A percentile compares a stretch with the other conserved stretches of the same genome.
Evolutionary conservation across 352 stramenopile species (phyloP).

Genomic region (Thraustochytrium striatum): DNA sequence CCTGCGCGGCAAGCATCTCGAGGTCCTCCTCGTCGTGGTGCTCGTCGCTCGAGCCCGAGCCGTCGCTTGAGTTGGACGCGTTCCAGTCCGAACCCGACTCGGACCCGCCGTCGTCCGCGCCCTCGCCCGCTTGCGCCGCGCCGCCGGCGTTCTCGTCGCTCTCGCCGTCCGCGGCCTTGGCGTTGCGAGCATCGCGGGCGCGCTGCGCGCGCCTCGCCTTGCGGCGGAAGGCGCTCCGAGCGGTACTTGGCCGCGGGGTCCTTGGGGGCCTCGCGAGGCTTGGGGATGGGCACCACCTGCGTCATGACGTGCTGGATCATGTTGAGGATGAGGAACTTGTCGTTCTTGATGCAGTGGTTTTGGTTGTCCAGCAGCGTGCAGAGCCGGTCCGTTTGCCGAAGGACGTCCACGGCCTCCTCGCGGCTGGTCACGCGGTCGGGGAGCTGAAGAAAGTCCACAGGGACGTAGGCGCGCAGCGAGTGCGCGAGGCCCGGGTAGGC

Average conservation of each 20-base stretch:
- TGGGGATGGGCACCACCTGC: constrained; percentile 48
- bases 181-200: background rate
- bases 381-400: constrained; percentile 45
- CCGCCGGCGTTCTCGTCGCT: background rate
- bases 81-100: constrained; percentile 16
- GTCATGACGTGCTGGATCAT: constrained; percentile 53
- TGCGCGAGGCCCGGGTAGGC: constrained; percentile 43
- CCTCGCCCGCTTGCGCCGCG: too few relatives aligned
- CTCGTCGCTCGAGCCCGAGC: too few relatives aligned
- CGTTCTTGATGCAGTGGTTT: constrained; percentile 53
- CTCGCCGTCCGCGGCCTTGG: background rate
- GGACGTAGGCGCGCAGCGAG: constrained; percentile 46
- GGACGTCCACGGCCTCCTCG: constrained; percentile 44
- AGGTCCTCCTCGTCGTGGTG: background rate
- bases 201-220: background rate
- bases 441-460: constrained; percentile 51
- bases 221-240: constrained; percentile 8
- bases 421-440: constrained; percentile 32
- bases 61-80: constrained; percentile 20
- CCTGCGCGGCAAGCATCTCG: background rate
- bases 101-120: background rate
- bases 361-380: constrained; percentile 53
- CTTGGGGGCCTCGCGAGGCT: constrained; percentile 25
- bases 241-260: background rate
- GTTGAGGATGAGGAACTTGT: constrained; percentile 52